Conservation (phyloP, 306 rosid genomes). For the Mimosa bimucronata region DNA sequence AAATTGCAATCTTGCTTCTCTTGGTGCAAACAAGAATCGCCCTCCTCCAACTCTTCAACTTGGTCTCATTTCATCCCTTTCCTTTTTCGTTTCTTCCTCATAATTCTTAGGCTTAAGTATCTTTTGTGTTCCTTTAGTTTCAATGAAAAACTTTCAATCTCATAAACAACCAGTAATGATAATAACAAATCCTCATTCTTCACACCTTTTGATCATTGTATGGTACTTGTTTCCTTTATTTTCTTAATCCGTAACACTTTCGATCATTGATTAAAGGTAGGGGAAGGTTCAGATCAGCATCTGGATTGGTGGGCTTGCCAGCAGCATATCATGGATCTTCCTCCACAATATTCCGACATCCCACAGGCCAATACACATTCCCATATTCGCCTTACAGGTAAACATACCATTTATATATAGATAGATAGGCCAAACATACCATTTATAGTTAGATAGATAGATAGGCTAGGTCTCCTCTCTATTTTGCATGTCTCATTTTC, state of each 20-base stretch:
- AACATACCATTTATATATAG: conserved; percentile 14
- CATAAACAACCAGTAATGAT: neutral
- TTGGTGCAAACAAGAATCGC: conserved; percentile 80
- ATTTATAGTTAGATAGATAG: neutral
- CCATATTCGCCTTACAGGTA: conserved; percentile 91
- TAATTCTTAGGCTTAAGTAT: neutral
- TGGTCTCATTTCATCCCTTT: conserved; percentile 50
- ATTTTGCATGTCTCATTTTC: neutral
- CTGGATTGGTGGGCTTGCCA: conserved; percentile 64
- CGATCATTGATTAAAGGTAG: conserved; percentile 41
- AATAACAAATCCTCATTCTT: neutral
- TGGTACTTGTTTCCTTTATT: neutral
- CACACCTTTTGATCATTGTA: neutral
- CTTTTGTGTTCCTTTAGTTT: neutral
- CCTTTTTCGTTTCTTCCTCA: neutral
- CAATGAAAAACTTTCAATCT: neutral
- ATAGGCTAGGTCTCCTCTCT: neutral
- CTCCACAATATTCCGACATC: conserved; percentile 69
- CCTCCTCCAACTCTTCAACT: conserved; percentile 66
- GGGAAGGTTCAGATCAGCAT: conserved; percentile 69
- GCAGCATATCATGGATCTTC: conserved; percentile 70
- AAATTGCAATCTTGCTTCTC: conserved; percentile 94
- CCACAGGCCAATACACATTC: conserved; percentile 69
- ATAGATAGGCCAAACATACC: conserved; percentile 18
- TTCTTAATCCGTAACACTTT: neutral